Base-by-base conservation (phyloP, 768 basidiomycete species). In the Russula virescens region DNA sequence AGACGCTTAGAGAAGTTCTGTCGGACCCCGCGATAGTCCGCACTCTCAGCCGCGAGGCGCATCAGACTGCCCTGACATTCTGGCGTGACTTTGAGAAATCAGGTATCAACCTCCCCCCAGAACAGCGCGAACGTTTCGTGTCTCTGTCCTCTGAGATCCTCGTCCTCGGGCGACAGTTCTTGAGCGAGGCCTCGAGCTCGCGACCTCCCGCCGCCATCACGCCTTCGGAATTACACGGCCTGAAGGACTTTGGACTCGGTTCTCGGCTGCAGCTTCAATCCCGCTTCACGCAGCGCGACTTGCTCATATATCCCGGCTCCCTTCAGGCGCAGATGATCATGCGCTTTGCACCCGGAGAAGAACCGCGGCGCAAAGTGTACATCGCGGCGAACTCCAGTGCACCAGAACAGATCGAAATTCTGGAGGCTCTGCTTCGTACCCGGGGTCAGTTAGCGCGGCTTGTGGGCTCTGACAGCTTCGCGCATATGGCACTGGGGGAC, bases 21-120 rank as follows among this genome's bases (percentile, higher is more conserved):
- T 81, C 81, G 25, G 88, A 93, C 72, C 77, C 81, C 5, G 79
- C 81, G 25, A 80, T 93, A 43, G 81, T 87, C 34, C 77, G 81
- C 55, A 83, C 84, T 0, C 80, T 92, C 55, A 82, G 80, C 54
- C 82, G 81, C 14, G 91, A 93, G 70, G 91, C 88, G n/a, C 76
- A 83, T 58, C 85, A 88, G 66, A 94, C 95, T 7, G 94, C 97
- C 31, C 80, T 90, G 25, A 95, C 95, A 63, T 98, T 98, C 75
- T 88, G 93, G 83, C 83, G 89, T 51, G 97, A 98, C 79, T 99
- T 99, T 74, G 92, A 97, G 71, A 94, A 94, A 73, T 98, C 95
- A 16, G 96, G 93, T 10, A 95, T 98, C 65, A 83, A 95, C 72
- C 80, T 99, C 14, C 88, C 93, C 11, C 83, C 87, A 0, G 79